phyloP scores from a whole-genome alignment of 1,284 basidiomycete genomes.

The Melampsora larici-populina region DNA sequence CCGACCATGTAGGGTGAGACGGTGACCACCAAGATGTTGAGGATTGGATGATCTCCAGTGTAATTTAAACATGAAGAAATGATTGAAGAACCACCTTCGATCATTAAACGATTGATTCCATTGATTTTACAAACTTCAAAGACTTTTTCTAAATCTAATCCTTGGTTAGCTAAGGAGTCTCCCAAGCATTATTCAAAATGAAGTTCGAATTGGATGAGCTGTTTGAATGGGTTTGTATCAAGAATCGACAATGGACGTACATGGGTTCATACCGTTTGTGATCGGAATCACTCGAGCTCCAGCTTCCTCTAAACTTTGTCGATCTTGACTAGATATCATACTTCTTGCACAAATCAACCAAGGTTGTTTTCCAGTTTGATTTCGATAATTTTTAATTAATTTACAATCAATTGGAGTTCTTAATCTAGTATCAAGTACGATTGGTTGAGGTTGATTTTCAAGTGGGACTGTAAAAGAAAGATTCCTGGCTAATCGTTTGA shows the following conservation, averaged over 20 bases:
- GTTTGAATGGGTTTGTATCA: neutral
- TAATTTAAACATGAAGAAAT: slow-evolving; percentile 70
- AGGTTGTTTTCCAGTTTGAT: slow-evolving; percentile 66
- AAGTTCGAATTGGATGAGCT: neutral
- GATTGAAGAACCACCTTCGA: slow-evolving; percentile 84
- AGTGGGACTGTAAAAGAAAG: slow-evolving; percentile 53
- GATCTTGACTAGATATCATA: slow-evolving; percentile 44
- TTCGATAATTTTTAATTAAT: slow-evolving; percentile 66
- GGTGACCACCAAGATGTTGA: slow-evolving; percentile 75
- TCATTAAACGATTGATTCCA: slow-evolving; percentile 76
- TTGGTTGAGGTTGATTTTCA: slow-evolving; percentile 65
- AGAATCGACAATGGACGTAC: neutral
- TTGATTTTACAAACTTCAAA: slow-evolving; percentile 60
- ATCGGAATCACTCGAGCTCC: slow-evolving; percentile 57
- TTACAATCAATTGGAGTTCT: slow-evolving; percentile 68
- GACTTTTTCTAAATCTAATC: slow-evolving; percentile 60
- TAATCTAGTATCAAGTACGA: slow-evolving; percentile 76
- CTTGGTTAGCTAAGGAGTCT: slow-evolving; percentile 51
- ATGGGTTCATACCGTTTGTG: slow-evolving; percentile 55
- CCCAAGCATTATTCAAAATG: neutral
- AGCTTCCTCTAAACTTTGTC: slow-evolving; percentile 53
- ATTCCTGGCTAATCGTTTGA: slow-evolving; percentile 50
- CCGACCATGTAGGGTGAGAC: slow-evolving; percentile 78
- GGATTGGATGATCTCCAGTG: slow-evolving; percentile 51
- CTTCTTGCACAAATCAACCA: slow-evolving; percentile 65